Base-by-base conservation (phyloP, 192 early-diverging fungal species). In the Umbelopsis ramanniana region DNA sequence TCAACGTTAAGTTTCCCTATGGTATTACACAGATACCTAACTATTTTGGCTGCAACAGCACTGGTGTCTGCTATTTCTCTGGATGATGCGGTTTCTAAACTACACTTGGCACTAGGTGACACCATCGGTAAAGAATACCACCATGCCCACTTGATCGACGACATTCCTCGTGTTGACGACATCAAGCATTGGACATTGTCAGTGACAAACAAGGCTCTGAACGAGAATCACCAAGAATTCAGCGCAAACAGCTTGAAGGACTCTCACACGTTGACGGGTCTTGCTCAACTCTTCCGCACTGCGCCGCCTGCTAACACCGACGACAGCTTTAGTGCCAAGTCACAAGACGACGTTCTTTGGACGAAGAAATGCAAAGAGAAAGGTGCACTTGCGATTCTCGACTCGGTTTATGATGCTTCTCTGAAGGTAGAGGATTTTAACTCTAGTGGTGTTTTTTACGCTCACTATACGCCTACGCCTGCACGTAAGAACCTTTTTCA, bases 61-160 rank as follows among this genome's bases (percentile, higher is more conserved):
- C 14, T 35, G 3, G 23, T 33, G 12, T 14, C 43, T 19, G 69
- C 69, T 17, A 50, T 52, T 54, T 70, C 69, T 6, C 37, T 70
- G 21, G 69, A 70, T 12, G 69, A 70, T 54, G 48, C 69, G 19
- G 50, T 70, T 3, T 70, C 69, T 46, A 70, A 70, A 53, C 53
- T 70, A 17, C 69, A 70, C 21, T 23, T 40, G 10, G 48, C 53
- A 9, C 69, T 70, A 3, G 69, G 69, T n/a, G 53, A 70, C 35
- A 52, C 47, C 22, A 46, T 70, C 26, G 69, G 50, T 43, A 54
- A 70, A 35, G 69, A 70, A 54, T 70, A 54, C 24, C 53, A 70
- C 50, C 69, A 70, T 19, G 33, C 57, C 11, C 57, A 63, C 57
- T 11, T 29, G 57, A 63, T 63, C 26, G 23, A 14, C 29, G 69